Percentiles rank a stretch among this genome's conserved stretches.
Conservation (phyloP, 208 protist genomes). For the Tritrichomonas foetus region DNA sequence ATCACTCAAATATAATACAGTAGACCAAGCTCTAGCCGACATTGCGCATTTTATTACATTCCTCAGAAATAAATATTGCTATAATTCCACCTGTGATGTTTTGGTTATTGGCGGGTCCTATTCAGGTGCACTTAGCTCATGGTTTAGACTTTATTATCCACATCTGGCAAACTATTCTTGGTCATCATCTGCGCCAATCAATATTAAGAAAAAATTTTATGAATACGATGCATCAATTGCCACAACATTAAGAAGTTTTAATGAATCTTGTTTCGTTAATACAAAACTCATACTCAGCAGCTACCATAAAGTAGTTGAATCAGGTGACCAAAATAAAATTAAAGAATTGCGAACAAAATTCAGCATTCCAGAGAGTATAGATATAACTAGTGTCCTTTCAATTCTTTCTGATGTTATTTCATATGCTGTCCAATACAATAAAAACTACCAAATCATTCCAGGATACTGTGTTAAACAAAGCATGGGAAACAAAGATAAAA, state of each 20-base stretch:
- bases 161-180: not conserved
- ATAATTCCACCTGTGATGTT: not conserved
- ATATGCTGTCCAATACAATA: not conserved
- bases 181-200: not conserved
- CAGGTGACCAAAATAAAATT: no score
- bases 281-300: no score
- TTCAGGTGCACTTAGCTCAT: not conserved
- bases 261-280: no score
- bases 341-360: no score
- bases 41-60: not conserved
- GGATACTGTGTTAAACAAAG: not conserved
- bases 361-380: no score
- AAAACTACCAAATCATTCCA: not conserved
- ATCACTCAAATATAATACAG: not conserved
- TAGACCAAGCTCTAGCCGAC: conserved; percentile 20
- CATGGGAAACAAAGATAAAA: no score
- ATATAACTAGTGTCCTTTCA: not conserved
- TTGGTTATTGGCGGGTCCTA: not conserved
- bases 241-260: not conserved
- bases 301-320: no score
- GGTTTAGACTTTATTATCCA: not conserved
- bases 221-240: not conserved
- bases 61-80: not conserved
- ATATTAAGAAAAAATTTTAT: not conserved
- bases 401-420: not conserved